Conservation (phyloP, 352 stramenopile species). For the Phytophthora pini region DNA sequence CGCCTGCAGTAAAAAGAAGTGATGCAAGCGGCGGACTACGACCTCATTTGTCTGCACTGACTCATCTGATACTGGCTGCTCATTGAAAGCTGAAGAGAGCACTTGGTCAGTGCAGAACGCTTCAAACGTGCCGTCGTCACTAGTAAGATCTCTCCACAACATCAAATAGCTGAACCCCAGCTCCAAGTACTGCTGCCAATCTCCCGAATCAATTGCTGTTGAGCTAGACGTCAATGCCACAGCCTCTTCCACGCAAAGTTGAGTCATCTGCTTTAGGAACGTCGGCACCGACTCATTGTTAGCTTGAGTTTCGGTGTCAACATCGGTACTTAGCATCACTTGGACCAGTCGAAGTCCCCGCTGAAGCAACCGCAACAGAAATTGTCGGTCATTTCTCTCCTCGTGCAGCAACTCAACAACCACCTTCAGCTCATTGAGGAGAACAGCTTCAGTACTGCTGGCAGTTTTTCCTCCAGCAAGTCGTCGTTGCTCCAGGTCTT, state of each 20-base stretch:
- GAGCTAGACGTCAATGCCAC: slow-evolving; percentile 5
- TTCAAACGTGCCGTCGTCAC: slow-evolving; percentile 36
- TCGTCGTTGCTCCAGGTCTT: slow-evolving; percentile 58
- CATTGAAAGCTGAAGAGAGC: slow-evolving; percentile 20
- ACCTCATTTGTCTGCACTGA: slow-evolving; percentile 11
- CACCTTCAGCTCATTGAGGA: slow-evolving; percentile 72
- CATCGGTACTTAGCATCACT: slow-evolving; percentile 25
- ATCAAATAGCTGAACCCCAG: slow-evolving; percentile 57
- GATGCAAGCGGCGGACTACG: slow-evolving; percentile 44
- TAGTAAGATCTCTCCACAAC: slow-evolving; percentile 40
- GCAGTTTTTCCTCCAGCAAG: slow-evolving; percentile 31
- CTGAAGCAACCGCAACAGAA: slow-evolving; percentile 65
- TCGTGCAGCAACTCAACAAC: slow-evolving; percentile 71
- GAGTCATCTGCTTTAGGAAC: slow-evolving; percentile 48
- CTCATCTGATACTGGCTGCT: slow-evolving; percentile 9
- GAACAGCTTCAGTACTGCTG: slow-evolving; percentile 44
- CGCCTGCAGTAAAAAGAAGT: slow-evolving; percentile 55
- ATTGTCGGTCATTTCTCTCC: slow-evolving; percentile 58
- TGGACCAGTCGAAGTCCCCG: slow-evolving; percentile 60
- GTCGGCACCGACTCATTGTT: slow-evolving; percentile 11
- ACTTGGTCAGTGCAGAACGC: slow-evolving; percentile 52
- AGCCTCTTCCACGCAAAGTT: slow-evolving; percentile 46
- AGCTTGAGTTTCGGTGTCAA: not conserved
- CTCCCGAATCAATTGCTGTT: not conserved
- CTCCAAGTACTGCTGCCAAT: slow-evolving; percentile 47